Evolutionary conservation across 768 basidiomycete genomes (phyloP).

Genomic region (Rickenella mellea): DNA sequence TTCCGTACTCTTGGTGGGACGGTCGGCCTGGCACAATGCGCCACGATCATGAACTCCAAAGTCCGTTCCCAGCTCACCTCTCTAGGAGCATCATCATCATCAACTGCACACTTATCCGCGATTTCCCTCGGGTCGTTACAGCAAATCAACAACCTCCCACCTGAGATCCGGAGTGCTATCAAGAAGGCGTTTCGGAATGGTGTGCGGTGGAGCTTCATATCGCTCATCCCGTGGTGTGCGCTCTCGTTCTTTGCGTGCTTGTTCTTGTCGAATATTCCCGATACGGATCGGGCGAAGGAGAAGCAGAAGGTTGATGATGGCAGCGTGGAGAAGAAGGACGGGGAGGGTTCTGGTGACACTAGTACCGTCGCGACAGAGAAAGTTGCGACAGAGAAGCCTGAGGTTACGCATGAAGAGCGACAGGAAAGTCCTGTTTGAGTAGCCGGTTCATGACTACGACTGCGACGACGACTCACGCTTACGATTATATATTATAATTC

Average conservation of each 20-base stretch:
- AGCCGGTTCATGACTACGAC: too few species aligned
- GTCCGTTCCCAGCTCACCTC: constrained; percentile 24
- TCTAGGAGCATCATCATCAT: constrained; percentile 17
- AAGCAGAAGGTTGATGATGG: not conserved
- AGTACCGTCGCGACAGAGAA: too few species aligned
- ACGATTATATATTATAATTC: too few species aligned
- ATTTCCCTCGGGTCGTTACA: constrained; percentile 24
- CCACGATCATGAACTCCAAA: constrained; percentile 35
- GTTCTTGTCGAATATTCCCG: constrained; percentile 28
- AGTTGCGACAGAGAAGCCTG: too few species aligned
- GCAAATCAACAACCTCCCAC: constrained; percentile 27
- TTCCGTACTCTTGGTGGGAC: constrained; percentile 43
- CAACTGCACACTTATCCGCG: constrained; percentile 15
- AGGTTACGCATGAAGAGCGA: too few species aligned
- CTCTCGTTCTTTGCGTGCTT: constrained; percentile 24
- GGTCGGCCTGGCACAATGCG: constrained; percentile 43
- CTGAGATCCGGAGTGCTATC: constrained; percentile 23
- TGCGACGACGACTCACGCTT: too few species aligned
- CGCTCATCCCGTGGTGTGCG: constrained; percentile 37
- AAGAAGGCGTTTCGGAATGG: constrained; percentile 32
- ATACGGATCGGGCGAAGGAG: constrained; percentile 14
- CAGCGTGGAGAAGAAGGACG: constrained; percentile 3
- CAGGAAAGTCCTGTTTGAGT: too few species aligned
- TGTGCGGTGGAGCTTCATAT: constrained; percentile 34
- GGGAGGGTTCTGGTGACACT: too few species aligned